phyloP scores from a whole-genome alignment of 257 asterid genomes.

The Paraleonurus japonicus region DNA sequence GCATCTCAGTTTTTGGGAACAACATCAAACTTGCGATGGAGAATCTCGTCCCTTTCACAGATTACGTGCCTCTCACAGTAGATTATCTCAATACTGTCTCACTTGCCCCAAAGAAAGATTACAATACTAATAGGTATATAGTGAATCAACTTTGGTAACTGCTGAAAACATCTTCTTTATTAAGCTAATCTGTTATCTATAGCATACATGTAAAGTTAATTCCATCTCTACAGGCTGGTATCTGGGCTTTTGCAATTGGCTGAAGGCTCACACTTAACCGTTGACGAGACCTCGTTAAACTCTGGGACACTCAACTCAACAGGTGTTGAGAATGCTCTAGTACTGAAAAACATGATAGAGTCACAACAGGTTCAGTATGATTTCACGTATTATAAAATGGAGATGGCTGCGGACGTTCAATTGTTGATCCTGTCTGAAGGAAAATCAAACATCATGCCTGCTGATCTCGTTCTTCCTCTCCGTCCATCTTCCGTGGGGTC shows the following conservation, averaged over 20 bases:
- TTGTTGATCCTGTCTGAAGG: conserved; percentile 81
- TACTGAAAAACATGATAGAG: conserved; percentile 59
- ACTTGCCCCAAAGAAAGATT: conserved; percentile 81
- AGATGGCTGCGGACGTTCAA: conserved; percentile 76
- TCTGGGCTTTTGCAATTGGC: conserved; percentile 77
- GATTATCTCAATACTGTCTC: conserved; percentile 69
- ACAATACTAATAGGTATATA: conserved; percentile 69
- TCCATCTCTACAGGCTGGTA: conserved; percentile 43
- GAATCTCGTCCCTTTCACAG: conserved; percentile 72
- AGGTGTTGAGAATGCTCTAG: conserved; percentile 65
- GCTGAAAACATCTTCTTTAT: not conserved
- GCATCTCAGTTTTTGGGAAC: conserved; percentile 55
- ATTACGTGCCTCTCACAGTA: conserved; percentile 60
- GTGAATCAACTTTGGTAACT: conserved; percentile 7
- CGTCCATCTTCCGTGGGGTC: conserved; percentile 54
- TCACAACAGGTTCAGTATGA: conserved; percentile 85
- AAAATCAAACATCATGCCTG: conserved; percentile 82
- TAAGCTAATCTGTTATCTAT: not conserved
- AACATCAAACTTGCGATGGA: conserved; percentile 50
- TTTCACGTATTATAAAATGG: conserved; percentile 85
- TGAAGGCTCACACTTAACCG: conserved; percentile 79
- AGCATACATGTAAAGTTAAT: too few relatives aligned
- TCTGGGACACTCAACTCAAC: conserved; percentile 65
- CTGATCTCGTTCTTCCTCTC: conserved; percentile 80
- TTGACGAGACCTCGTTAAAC: conserved; percentile 73